These are phyloP conservation scores for Heliamphora pulchella DNA, from an alignment of 179 eudicot genomes.

Conservation along the genomic window DNA sequence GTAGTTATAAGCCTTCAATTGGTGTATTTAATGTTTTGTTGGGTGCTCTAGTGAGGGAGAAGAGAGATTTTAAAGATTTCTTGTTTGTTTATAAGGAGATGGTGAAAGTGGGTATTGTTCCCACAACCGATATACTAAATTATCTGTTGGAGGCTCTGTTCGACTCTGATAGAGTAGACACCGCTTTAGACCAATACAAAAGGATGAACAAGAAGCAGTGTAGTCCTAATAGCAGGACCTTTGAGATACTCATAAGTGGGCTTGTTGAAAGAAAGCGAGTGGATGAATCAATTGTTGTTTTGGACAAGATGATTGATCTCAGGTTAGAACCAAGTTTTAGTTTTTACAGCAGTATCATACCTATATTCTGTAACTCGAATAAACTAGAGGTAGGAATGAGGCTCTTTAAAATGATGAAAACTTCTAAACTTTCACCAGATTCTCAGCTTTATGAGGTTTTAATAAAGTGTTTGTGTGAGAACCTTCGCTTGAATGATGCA, in stretches of 20 bases:
- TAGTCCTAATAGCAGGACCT: constrained; percentile 56
- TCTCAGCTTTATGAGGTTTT: constrained; percentile 32
- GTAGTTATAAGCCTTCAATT: constrained; percentile 36
- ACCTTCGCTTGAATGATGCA: constrained; percentile 38
- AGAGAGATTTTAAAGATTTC: constrained; percentile 43
- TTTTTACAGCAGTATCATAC: constrained; percentile 40
- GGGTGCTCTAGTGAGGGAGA: constrained; percentile 44
- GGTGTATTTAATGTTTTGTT: constrained; percentile 38
- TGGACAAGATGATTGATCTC: constrained; percentile 40
- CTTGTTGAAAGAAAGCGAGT: constrained; percentile 33
- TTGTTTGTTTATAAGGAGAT: constrained; percentile 61
- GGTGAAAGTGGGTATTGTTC: constrained; percentile 56
- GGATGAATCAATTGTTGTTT: constrained; percentile 38
- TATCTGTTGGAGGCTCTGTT: constrained; percentile 48
- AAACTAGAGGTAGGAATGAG: constrained; percentile 34
- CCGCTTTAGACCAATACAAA: constrained; percentile 55
- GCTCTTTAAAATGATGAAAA: constrained; percentile 46
- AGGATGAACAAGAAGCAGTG: constrained; percentile 58
- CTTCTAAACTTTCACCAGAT: constrained; percentile 37
- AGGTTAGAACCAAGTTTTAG: constrained; percentile 36
- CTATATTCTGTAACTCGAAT: constrained; percentile 33
- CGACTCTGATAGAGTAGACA: constrained; percentile 36
- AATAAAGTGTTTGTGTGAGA: constrained; percentile 33
- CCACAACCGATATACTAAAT: constrained; percentile 53
- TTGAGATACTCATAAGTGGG: constrained; percentile 47